A percentile compares a stretch with the other conserved stretches of the same genome.
phyloP scores from a whole-genome alignment of 257 asterid species.

The Cruciata laevipes region DNA sequence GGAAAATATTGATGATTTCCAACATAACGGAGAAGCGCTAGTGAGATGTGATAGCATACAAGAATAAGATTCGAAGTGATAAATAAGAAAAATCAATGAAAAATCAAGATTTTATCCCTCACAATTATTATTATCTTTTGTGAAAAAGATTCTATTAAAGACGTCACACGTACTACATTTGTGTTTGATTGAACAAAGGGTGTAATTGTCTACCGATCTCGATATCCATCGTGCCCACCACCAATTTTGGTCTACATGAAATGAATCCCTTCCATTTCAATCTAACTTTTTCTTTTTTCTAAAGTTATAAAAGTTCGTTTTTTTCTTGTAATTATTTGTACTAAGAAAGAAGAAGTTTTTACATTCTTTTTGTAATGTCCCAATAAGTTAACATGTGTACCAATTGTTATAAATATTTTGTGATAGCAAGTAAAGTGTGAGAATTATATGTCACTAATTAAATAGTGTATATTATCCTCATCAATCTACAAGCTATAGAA shows the following conservation, averaged over 20 bases:
- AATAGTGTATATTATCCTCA: no score
- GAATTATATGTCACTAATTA: no score
- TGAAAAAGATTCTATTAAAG: not conserved
- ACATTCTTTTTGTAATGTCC: no score
- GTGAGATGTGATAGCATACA: not conserved
- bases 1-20: not conserved
- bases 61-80: no score
- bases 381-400: no score
- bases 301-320: no score
- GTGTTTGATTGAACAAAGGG: not conserved
- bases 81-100: not conserved
- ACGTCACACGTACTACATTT: not conserved
- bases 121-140: no score
- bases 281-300: not conserved
- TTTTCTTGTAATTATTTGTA: not conserved
- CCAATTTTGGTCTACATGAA: not conserved
- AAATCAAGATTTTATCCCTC: no score
- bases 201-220: not conserved
- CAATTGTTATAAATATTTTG: no score
- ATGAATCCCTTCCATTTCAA: not conserved
- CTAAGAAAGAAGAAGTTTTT: no score
- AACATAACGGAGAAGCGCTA: not conserved
- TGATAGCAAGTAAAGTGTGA: no score
- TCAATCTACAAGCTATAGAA: no score
- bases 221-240: constrained; percentile 6